Conservation (phyloP, 371 early-diverging fungal genomes). For the Choanephora cucurbitarum region DNA sequence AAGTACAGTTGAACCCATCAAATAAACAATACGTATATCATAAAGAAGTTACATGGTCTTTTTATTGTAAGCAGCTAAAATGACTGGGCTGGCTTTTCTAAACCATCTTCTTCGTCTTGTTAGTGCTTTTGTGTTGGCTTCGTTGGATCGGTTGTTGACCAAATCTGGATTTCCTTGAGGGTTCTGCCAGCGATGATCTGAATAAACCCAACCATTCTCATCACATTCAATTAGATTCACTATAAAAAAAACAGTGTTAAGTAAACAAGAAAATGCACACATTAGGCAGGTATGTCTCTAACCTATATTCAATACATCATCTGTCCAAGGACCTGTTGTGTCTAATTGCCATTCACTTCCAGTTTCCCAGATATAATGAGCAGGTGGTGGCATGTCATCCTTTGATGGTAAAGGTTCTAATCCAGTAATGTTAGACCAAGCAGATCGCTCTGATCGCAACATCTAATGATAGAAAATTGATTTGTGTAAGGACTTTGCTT, state of each 20-base stretch:
- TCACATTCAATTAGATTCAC: constrained; percentile 31
- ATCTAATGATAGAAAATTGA: no score
- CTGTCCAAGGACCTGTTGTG: constrained; percentile 49
- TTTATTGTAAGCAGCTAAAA: no score
- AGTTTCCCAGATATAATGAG: constrained; percentile 39
- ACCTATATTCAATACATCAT: constrained; percentile 49
- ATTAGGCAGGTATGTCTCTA: background rate
- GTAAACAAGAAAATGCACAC: constrained; percentile 1
- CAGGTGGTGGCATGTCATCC: constrained; percentile 41
- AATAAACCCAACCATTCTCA: constrained; percentile 40
- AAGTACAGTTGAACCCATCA: background rate
- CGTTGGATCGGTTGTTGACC: constrained; percentile 1
- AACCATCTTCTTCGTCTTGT: constrained; percentile 35
- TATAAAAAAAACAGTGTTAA: background rate
- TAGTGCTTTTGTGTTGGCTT: constrained; percentile 12
- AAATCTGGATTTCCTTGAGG: constrained; percentile 13
- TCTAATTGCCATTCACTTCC: constrained; percentile 46
- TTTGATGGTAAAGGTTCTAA: constrained; percentile 35
- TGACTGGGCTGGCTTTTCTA: constrained; percentile 22
- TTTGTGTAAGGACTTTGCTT: no score
- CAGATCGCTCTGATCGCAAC: constrained; percentile 22
- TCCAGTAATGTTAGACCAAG: constrained; percentile 51
- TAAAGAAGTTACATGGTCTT: no score
- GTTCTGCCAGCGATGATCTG: constrained; percentile 34
- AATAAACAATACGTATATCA: background rate